Conservation (phyloP, 345 rosid genomes). For the Citrus reticulata region DNA sequence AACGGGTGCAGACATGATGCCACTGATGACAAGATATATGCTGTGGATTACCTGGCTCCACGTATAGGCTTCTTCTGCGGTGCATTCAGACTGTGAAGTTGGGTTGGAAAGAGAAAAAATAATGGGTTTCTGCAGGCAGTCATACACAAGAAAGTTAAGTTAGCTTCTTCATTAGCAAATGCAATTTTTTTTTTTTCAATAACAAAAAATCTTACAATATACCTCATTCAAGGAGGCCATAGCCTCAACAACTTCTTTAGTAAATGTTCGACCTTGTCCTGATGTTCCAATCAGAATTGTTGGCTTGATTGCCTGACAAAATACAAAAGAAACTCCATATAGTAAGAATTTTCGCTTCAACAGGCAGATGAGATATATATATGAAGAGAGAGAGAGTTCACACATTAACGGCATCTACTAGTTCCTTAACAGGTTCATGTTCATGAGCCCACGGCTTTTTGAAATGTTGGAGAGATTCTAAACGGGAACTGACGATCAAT, state of each 20-base stretch:
- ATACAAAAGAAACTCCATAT: constrained; percentile 6
- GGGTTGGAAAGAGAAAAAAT: constrained; percentile 94
- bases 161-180: neutral
- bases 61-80: constrained; percentile 89
- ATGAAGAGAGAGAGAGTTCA: constrained; percentile 6
- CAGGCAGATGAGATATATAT: neutral
- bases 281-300: constrained; percentile 93
- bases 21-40: neutral
- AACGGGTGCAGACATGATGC: neutral
- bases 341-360: neutral
- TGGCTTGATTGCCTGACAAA: constrained; percentile 74
- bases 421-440: constrained; percentile 64
- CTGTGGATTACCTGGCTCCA: constrained; percentile 76
- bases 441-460: constrained; percentile 98
- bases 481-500: constrained; percentile 78
- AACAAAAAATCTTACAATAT: constrained; percentile 3
- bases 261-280: constrained; percentile 86
- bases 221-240: constrained; percentile 87
- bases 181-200: neutral
- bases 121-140: constrained; percentile 67
- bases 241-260: constrained; percentile 80
- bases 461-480: constrained; percentile 84
- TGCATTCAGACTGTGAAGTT: constrained; percentile 96
- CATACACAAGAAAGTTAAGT: neutral
- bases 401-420: constrained; percentile 75